A percentile compares a stretch with the other conserved stretches of the same genome.
Conservation (phyloP, 352 stramenopile genomes). For the Pythium aquatile region DNA sequence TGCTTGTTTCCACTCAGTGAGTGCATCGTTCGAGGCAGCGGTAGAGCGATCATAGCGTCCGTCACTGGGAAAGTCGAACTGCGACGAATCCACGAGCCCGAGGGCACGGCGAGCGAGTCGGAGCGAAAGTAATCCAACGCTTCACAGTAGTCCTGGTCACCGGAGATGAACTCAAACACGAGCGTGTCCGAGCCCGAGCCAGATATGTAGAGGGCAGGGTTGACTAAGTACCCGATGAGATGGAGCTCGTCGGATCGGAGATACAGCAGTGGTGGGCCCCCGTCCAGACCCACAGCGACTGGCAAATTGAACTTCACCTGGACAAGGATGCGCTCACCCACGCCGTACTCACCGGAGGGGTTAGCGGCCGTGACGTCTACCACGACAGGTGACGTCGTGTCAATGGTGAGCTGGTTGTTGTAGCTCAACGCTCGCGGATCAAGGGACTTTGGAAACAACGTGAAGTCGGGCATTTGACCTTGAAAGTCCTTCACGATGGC, state of each 20-base stretch:
- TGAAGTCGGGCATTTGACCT: constrained; percentile 50
- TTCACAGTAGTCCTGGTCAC: constrained; percentile 53
- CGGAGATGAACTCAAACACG: constrained; percentile 54
- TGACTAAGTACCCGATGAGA: constrained; percentile 34
- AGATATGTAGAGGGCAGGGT: constrained; percentile 44
- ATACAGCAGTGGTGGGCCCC: constrained; percentile 32
- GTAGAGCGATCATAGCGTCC: constrained; percentile 45
- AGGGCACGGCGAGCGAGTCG: constrained; percentile 41
- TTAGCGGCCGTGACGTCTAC: constrained; percentile 41
- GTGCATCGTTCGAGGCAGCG: constrained; percentile 32
- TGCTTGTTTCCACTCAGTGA: constrained; percentile 46
- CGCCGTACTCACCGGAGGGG: constrained; percentile 56
- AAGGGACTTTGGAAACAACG: constrained; percentile 37
- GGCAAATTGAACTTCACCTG: constrained; percentile 50
- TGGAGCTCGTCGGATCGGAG: constrained; percentile 59
- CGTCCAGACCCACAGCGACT: constrained; percentile 32
- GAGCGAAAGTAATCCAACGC: constrained; percentile 60
- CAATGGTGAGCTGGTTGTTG: constrained; percentile 57
- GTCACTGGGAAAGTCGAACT: constrained; percentile 48
- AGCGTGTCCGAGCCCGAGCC: constrained; percentile 51
- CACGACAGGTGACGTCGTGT: constrained; percentile 47
- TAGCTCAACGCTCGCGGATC: constrained; percentile 54
- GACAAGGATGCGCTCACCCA: constrained; percentile 49
- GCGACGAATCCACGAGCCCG: constrained; percentile 36
- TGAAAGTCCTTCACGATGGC: constrained; percentile 40